These are phyloP conservation scores for Vitis hybrid DNA, from an alignment of 177 flowering plant genomes.

Conservation along the genomic window DNA sequence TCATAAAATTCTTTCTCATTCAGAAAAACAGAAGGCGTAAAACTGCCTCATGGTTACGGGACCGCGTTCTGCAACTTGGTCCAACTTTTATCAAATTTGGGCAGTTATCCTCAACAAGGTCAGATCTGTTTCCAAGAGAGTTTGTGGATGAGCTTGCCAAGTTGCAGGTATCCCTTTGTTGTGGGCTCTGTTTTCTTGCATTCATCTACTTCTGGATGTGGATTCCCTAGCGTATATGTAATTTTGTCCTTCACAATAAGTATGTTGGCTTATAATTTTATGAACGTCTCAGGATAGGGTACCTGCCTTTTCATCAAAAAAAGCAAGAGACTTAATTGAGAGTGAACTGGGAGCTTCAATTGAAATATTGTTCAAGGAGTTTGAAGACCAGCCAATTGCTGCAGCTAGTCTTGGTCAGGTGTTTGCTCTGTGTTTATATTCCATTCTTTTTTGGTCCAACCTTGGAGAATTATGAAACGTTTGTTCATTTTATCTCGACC, in stretches of 20 bases:
- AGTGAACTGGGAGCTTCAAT: constrained; percentile 82
- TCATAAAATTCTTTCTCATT: constrained; percentile 7
- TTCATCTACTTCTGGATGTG: neutral
- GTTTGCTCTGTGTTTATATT: constrained; percentile 29
- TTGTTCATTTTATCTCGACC: neutral
- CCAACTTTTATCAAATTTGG: constrained; percentile 97
- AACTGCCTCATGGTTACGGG: constrained; percentile 92
- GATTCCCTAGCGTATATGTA: no score
- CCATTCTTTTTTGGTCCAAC: neutral
- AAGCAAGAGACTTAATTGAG: constrained; percentile 76
- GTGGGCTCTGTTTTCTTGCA: neutral
- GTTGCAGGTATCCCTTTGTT: constrained; percentile 66
- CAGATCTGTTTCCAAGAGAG: constrained; percentile 89
- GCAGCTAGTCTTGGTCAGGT: constrained; percentile 99
- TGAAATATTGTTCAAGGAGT: constrained; percentile 63
- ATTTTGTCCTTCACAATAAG: no score
- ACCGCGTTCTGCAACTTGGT: constrained; percentile 87
- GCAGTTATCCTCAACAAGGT: constrained; percentile 87
- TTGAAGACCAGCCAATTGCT: constrained; percentile 92
- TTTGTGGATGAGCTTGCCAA: constrained; percentile 95
- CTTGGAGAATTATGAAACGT: neutral
- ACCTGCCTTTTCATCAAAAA: constrained; percentile 83
- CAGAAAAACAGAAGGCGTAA: constrained; percentile 68
- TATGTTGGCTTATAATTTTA: neutral
- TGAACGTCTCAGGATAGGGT: constrained; percentile 71